Evolutionary conservation across 345 rosid genomes (phyloP).

Genomic region (Linum trigynum): DNA sequence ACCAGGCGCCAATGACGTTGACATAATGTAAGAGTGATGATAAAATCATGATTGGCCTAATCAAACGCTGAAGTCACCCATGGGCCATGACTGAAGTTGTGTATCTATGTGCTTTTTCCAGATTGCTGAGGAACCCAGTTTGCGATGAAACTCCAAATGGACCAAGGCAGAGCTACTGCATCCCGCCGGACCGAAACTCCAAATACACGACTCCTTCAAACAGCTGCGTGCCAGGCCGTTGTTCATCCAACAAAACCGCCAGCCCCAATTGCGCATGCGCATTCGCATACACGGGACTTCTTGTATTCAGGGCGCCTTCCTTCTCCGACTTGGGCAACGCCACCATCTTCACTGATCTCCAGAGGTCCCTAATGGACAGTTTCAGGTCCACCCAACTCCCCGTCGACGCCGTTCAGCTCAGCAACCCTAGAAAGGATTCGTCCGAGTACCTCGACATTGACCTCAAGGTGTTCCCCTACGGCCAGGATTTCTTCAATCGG

Average conservation of each 20-base stretch:
- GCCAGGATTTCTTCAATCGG: conserved; percentile 36
- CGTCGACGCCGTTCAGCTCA: conserved; percentile 49
- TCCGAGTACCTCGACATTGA: conserved; percentile 33
- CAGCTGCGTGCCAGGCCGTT: conserved; percentile 34
- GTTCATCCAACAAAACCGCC: conserved; percentile 30
- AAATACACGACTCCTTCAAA: conserved; percentile 32
- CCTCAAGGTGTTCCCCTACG: conserved; percentile 48
- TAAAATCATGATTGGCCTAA: background rate
- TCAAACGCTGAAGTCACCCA: no score
- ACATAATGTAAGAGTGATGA: conserved; percentile 39
- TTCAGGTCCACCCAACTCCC: conserved; percentile 34
- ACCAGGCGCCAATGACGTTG: conserved; percentile 7
- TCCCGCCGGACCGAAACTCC: conserved; percentile 11
- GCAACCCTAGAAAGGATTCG: conserved; percentile 45
- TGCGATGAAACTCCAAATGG: conserved; percentile 34
- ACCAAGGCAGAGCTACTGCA: conserved; percentile 32
- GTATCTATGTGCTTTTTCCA: conserved; percentile 13
- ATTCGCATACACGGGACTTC: conserved; percentile 51
- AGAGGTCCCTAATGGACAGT: conserved; percentile 16
- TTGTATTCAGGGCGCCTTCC: conserved; percentile 51
- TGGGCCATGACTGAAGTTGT: no score
- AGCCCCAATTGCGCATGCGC: conserved; percentile 62
- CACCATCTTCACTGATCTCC: conserved; percentile 28
- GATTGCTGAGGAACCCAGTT: conserved; percentile 57
- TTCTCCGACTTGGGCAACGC: conserved; percentile 49